Percentiles rank a stretch among this genome's conserved stretches.
Evolutionary conservation across 2,329 filamentous ascomycete genomes (phyloP).

Genomic region (Ploettnerulaceae sp.): DNA sequence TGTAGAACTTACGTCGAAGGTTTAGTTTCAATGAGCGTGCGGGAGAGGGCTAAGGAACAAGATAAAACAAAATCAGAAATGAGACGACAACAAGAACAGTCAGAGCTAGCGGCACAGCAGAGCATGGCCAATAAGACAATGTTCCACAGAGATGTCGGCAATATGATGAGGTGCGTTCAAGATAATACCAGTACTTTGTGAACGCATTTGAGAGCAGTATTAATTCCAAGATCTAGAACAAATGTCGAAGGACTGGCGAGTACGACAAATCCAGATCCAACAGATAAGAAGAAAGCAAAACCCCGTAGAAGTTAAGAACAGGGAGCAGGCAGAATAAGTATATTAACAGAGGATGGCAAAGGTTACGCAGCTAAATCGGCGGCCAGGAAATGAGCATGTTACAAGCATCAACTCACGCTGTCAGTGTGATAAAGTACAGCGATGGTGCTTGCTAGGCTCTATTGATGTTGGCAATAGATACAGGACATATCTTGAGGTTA

Average conservation of each 20-base stretch:
- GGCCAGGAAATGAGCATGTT: no score
- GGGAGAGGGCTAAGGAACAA: neutral
- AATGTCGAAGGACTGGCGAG: constrained; percentile 9
- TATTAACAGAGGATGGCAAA: no score
- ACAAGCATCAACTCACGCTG: no score
- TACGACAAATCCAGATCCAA: no score
- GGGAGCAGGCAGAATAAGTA: no score
- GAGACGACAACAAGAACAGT: neutral
- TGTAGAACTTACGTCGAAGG: neutral
- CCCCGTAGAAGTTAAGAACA: no score
- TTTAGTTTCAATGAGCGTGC: neutral
- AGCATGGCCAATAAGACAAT: neutral
- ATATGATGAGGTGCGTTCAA: neutral
- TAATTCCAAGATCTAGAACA: neutral
- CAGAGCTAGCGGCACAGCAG: neutral
- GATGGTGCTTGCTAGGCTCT: neutral
- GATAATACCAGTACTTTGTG: neutral
- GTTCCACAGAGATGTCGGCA: neutral
- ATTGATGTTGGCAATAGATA: neutral
- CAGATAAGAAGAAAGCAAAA: no score
- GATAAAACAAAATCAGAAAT: neutral
- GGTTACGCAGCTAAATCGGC: no score
- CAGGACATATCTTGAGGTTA: neutral
- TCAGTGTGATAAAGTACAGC: no score
- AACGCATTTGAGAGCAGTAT: neutral